Percentiles rank a stretch among this genome's conserved stretches.
These are phyloP conservation scores for Aureobasidium sp. DNA, from an alignment of 2,329 filamentous ascomycete genomes.

Conservation along the genomic window DNA sequence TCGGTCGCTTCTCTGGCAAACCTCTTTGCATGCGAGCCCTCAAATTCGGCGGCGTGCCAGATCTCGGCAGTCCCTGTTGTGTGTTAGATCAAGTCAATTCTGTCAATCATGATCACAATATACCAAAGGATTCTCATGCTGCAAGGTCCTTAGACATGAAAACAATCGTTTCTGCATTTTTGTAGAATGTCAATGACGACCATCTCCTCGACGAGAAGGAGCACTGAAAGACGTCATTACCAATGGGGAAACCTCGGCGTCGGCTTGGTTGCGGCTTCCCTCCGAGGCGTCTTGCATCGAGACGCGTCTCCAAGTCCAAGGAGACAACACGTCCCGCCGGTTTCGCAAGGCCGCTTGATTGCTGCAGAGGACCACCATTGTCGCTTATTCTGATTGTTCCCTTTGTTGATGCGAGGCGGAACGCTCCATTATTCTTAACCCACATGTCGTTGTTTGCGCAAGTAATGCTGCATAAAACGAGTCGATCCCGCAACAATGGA, in stretches of 20 bases:
- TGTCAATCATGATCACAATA: slow-evolving; percentile 21
- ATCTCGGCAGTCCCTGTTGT: slow-evolving; percentile 73
- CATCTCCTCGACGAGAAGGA: neutral
- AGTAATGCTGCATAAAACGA: slow-evolving; percentile 13
- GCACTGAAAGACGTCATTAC: slow-evolving; percentile 1
- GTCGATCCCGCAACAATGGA: slow-evolving; percentile 34
- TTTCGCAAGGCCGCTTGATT: neutral
- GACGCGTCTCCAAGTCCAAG: slow-evolving; percentile 7
- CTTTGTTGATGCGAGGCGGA: slow-evolving; percentile 4
- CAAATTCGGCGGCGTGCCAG: slow-evolving; percentile 57
- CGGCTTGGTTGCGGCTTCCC: neutral
- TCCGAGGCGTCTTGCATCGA: slow-evolving; percentile 4
- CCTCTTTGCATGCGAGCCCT: slow-evolving; percentile 68
- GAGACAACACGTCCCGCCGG: slow-evolving; percentile 13
- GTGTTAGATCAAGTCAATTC: neutral
- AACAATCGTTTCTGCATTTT: slow-evolving; percentile 44
- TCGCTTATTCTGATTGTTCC: slow-evolving; percentile 8
- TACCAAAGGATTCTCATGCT: slow-evolving; percentile 86
- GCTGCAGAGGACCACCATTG: slow-evolving; percentile 2
- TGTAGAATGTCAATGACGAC: neutral
- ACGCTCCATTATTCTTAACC: slow-evolving; percentile 3
- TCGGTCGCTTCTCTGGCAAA: slow-evolving; percentile 71
- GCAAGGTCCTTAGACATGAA: slow-evolving; percentile 46
- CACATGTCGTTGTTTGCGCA: slow-evolving; percentile 14
- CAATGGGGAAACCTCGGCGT: slow-evolving; percentile 7